Base-by-base conservation (phyloP, 2,329 filamentous ascomycete genomes). In the Paramyrothecium roridum region DNA sequence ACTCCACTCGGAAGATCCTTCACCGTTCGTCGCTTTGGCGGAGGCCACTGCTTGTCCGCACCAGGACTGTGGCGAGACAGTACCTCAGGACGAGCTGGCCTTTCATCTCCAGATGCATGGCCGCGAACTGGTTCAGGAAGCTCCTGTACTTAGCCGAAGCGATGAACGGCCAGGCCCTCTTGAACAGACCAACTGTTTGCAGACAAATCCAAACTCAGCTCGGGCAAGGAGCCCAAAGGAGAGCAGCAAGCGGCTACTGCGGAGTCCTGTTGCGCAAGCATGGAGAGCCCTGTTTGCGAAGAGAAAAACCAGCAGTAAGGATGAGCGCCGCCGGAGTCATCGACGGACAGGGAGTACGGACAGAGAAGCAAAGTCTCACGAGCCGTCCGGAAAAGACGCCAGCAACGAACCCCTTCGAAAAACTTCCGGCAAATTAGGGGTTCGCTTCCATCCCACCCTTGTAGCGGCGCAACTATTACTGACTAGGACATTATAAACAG, bases 61-160 rank as follows among this genome's bases (percentile, higher is more conserved):
- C 23, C 77, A 81, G 17, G 80, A 77, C 21, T 90, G 87, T 64
- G 81, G 81, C 33, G 85, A 89, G 66, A 66, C 76, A n/a, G 48
- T 66, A 34, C 30, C 53, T n/a, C 52, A 52, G 8, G 63, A 63
- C n/a, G 64, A 66, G 26, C 47, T 66, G 48, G 56, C 56, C 19
- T 63, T 57, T 34, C 64, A 66, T 37, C 53, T 66, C 3, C 59
- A 65, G 50, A 64, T 66, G 30, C 64, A 66, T 53, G 59, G 62
- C 51, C 63, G 66, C 22, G 64, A 66, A 33, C 13, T 12, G 48
- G 58, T 56, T 3, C 55, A 59, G 33, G 64, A 57, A 26, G 56
- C 54, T 10, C 53, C 59, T 3, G 3, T 19, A 6, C 4, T 13
- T 10, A n/a, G 16, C 17, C 23, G 13, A 33, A 8, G 13, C 12